Base-by-base conservation (phyloP, 371 early-diverging fungal species). In the Gilbertella persicaria region DNA sequence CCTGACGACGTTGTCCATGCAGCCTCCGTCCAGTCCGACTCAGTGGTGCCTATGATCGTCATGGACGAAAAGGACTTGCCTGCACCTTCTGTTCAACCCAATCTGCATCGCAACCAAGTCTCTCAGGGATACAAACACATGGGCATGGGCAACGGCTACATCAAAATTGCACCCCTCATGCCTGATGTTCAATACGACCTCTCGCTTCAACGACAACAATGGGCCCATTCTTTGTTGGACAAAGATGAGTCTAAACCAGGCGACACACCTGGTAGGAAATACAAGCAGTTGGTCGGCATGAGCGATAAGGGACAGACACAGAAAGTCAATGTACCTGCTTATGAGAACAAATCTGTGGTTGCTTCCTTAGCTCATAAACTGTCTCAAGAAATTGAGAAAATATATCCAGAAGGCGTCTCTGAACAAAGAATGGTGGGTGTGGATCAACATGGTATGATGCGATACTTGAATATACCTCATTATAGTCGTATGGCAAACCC, bases 401-500 rank as follows among this genome's bases (percentile, higher is more conserved):
- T 44, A 12, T 24, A 25, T 9, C 17, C 26, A n/a, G 13, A 20
- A 30, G 45, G 45, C 9, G 25, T 53, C 10, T 38, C 40, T 14
- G 41, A 25, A 37, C 50, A 25, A 30, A 39, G 29, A 3, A 17
- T 56, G 0, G 48, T 52, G 6, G 62, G 52, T n/a, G 19, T 56
- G 8, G 62, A 62, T 35, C 33, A 37, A 12, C 12, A 44, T 19
- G 62, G 62, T 4, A 43, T 43, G 17, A 26, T 46, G 36, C 26
- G 43, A 35, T 48, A 38, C 14, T 23, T 62, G 9, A 46, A 62
- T 39, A 29, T 62, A 17, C 56, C 62, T 19, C 19, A 43, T 13
- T 62, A 62, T 23, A 33, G 44, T 42, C 29, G 62, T 47, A 50
- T 9, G 19, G 26, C n/a, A 14, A 37, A 29, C 14, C 10, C 2